Evolutionary conservation across 164 flowering plant genomes (phyloP).

Genomic region (Vitis rupestris): DNA sequence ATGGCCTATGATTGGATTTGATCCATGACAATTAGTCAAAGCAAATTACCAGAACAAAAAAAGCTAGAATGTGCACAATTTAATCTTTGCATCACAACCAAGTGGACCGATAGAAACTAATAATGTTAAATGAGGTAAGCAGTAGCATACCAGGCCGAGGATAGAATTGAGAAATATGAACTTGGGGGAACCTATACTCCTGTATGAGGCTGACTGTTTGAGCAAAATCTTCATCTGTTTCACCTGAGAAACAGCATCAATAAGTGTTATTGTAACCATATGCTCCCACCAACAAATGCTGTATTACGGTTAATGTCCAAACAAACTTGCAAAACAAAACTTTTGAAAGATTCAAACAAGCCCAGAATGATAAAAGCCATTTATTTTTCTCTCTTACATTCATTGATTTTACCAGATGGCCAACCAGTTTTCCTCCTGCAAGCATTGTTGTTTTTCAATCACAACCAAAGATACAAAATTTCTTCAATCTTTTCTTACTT

Average conservation of each 20-base stretch:
- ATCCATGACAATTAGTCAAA: too few relatives aligned
- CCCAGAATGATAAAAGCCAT: background rate
- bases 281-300: background rate
- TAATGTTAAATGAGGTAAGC: background rate
- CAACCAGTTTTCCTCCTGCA: background rate
- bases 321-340: background rate
- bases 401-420: too few relatives aligned
- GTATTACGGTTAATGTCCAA: background rate
- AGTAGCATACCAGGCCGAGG: constrained; percentile 83
- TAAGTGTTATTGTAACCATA: background rate
- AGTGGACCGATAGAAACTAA: background rate
- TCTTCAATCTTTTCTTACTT: background rate
- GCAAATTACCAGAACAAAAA: background rate
- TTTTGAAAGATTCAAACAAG: background rate
- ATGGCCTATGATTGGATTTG: too few relatives aligned
- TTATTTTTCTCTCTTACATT: too few relatives aligned
- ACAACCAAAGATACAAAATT: background rate
- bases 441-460: background rate
- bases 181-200: constrained; percentile 88
- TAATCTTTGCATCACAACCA: background rate
- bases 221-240: constrained; percentile 94
- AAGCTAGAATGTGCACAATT: background rate
- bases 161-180: constrained; percentile 97
- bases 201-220: constrained; percentile 69
- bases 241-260: constrained; percentile 60